A percentile compares a stretch with the other conserved stretches of the same genome.
These are phyloP conservation scores for Cinnamomum chago DNA, from an alignment of 164 flowering plant genomes.

Conservation along the genomic window DNA sequence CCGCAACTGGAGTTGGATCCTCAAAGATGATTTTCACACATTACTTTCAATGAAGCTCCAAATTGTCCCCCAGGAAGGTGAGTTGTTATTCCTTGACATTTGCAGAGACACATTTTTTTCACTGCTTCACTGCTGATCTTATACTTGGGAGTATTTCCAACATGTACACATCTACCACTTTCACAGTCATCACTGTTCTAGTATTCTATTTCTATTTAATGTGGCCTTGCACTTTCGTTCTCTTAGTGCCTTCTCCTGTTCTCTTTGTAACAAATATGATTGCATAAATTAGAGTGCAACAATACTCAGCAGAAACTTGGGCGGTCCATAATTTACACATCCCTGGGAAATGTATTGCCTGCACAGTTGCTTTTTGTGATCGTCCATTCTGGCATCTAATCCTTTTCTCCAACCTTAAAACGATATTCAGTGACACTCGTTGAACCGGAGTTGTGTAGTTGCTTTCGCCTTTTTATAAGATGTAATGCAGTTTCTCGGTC, in stretches of 20 bases:
- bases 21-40: too few species aligned
- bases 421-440: constrained; percentile 39
- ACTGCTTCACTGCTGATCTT: too few species aligned
- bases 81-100: too few species aligned
- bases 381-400: constrained; percentile 1
- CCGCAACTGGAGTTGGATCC: too few species aligned
- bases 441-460: constrained; percentile 55
- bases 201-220: background rate
- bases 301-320: background rate
- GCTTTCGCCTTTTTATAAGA: constrained; percentile 67
- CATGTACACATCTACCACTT: background rate
- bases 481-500: constrained; percentile 57
- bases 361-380: background rate
- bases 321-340: background rate
- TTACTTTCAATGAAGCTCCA: too few species aligned
- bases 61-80: too few species aligned
- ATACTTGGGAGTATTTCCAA: background rate
- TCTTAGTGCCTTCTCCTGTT: background rate
- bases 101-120: too few species aligned
- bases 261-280: background rate
- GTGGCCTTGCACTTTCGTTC: background rate
- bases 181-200: background rate
- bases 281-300: background rate
- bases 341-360: background rate
- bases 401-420: constrained; percentile 54